Evolutionary conservation across 495 filamentous ascomycete species (phyloP), one percentile per base, ranked within the genome.

Genomic region (Daldinia bambusicola): DNA sequence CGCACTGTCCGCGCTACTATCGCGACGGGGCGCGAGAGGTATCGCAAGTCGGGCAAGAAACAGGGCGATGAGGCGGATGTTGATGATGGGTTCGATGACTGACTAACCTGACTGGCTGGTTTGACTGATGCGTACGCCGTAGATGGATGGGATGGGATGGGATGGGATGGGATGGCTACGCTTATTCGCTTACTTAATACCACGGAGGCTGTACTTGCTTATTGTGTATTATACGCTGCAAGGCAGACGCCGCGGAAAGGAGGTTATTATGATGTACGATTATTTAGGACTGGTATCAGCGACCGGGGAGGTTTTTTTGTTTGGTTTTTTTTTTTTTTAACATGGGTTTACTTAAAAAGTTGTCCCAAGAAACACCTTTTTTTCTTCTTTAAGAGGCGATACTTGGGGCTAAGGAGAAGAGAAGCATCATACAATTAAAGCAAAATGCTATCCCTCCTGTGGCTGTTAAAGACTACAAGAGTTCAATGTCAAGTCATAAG

Each of bases 1-100:
- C 87, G 84, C n/a, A 85, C 84, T 10, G 90, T 98, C 6, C 84
- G 88, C 71, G 95, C 95, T 6, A 92, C 91, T 66, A 86, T 95
- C 43, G 87, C 90, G 0, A 87, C 91, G 30, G 93, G 92, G 3
- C 84, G 81, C 41, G 92, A 97, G 81, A 88, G 86, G 61, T 98
- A 94, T 74, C 88, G 86, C 74, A 94, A 92, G 82, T 87, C 84
- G 4, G 86, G 81, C 62, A 82, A 81, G 57, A 83, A 85, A 61
- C 81, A 79, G 52, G 79, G 69, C 26, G 80, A 76, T 2, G 79
- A 78, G 0, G 75, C 75, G 2, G 79, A 78, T 1, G 76, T 77
- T 9, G 80, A 80, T n/a, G 80, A 80, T 6, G 79, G 74, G 26
- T 1, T 1, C 30, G 82, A 82, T 48, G 75, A 70, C 13, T 81